Percentiles rank a stretch among this genome's conserved stretches.
Evolutionary conservation across 768 basidiomycete species (phyloP).

Genomic region (Lactarius pseudohatsudake): DNA sequence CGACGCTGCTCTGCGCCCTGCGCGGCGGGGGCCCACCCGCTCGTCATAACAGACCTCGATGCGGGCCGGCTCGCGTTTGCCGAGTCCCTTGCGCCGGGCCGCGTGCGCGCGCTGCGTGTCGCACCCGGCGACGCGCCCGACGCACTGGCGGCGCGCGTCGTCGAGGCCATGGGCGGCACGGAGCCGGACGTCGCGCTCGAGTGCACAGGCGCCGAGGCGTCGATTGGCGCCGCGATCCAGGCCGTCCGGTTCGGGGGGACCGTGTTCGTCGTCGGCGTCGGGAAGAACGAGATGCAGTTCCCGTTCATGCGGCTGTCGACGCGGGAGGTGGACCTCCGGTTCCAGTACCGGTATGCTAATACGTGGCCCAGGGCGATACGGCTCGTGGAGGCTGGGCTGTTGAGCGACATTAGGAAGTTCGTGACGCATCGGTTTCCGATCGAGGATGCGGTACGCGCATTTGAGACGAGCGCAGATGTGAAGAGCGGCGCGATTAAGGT

Average conservation of each 20-base stretch:
- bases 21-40: constrained; percentile 68
- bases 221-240: constrained; percentile 54
- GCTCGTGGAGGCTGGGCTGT: constrained; percentile 65
- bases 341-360: constrained; percentile 70
- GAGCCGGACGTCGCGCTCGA: constrained; percentile 54
- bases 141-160: constrained; percentile 53
- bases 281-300: constrained; percentile 60
- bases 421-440: constrained; percentile 76
- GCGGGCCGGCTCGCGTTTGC: constrained; percentile 67
- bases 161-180: constrained; percentile 48
- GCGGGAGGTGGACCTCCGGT: constrained; percentile 66
- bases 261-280: constrained; percentile 70
- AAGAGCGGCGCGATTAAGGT: constrained; percentile 69
- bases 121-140: constrained; percentile 46
- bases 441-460: constrained; percentile 73
- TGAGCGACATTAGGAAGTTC: constrained; percentile 73
- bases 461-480: constrained; percentile 72
- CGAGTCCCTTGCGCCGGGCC: constrained; percentile 46
- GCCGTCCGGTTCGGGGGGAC: constrained; percentile 58
- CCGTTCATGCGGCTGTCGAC: constrained; percentile 73
- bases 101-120: constrained; percentile 55
- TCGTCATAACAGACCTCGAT: constrained; percentile 68
- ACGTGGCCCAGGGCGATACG: constrained; percentile 84
- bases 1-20: constrained; percentile 61
- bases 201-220: constrained; percentile 64